A percentile compares a stretch with the other conserved stretches of the same genome.
Conservation (phyloP, 2,329 filamentous ascomycete species). For the Diaporthe sp. region DNA sequence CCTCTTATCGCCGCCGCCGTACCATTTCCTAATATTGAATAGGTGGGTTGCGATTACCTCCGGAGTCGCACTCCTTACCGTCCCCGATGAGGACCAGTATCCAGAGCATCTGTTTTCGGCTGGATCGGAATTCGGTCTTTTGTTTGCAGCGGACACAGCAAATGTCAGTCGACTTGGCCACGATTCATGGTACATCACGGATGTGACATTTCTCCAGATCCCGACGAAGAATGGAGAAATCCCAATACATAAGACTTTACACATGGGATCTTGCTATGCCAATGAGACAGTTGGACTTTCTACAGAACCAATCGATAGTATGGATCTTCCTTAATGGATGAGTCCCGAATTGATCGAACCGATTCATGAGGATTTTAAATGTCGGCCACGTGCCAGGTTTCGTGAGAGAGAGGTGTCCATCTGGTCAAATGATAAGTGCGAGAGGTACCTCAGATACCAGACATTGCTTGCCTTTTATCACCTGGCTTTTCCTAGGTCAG, state of each 20-base stretch:
- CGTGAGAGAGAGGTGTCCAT: not conserved
- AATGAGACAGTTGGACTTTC: not conserved
- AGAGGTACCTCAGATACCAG: not conserved
- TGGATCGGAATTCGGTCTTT: not conserved
- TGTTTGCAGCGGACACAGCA: conserved; percentile 1
- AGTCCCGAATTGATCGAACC: not conserved
- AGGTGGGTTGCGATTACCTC: not conserved
- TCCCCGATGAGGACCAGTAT: not conserved
- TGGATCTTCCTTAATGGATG: not conserved
- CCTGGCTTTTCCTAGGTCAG: not conserved
- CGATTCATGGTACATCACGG: not conserved
- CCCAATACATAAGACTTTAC: not conserved
- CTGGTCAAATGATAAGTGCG: not conserved
- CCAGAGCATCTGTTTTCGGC: not conserved
- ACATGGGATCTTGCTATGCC: not conserved
- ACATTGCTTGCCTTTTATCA: not conserved
- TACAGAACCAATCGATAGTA: no score
- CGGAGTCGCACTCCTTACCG: not conserved
- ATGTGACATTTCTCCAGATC: not conserved
- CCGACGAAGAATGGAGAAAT: no score
- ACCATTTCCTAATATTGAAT: not conserved
- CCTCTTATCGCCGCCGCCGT: no score
- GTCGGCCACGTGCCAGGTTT: not conserved
- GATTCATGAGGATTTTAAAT: not conserved
- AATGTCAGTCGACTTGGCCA: not conserved